Evolutionary conservation across 257 asterid genomes (phyloP).

Genomic region (Orobanche coerulescens): DNA sequence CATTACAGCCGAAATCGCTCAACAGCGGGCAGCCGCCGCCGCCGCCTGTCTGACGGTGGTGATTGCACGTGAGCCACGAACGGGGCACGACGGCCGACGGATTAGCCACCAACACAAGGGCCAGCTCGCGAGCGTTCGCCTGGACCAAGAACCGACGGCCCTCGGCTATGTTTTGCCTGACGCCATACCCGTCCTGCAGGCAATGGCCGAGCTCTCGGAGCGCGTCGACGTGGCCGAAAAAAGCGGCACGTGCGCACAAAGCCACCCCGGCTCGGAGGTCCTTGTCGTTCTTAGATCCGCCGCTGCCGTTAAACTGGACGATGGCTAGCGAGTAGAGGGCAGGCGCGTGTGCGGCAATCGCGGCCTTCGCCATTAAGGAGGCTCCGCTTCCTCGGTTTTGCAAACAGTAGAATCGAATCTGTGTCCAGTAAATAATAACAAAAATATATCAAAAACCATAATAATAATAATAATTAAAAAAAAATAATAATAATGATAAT

Average conservation of each 20-base stretch:
- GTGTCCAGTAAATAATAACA: slow-evolving; percentile 24
- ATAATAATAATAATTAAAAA: background rate
- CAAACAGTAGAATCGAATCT: slow-evolving; percentile 91
- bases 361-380: slow-evolving; percentile 90
- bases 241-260: slow-evolving; percentile 85
- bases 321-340: slow-evolving; percentile 89
- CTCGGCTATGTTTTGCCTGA: slow-evolving; percentile 71
- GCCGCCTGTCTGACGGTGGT: slow-evolving; percentile 40
- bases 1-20: slow-evolving; percentile 89
- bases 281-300: slow-evolving; percentile 81
- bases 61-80: slow-evolving; percentile 54
- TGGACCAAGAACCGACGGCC: slow-evolving; percentile 83
- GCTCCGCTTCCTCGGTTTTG: slow-evolving; percentile 81
- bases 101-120: slow-evolving; percentile 43
- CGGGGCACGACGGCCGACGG: slow-evolving; percentile 50
- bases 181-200: slow-evolving; percentile 97
- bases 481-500: too few relatives aligned
- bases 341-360: slow-evolving; percentile 80
- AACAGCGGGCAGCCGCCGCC: slow-evolving; percentile 51
- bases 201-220: slow-evolving; percentile 97
- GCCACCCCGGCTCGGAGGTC: slow-evolving; percentile 92
- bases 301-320: slow-evolving; percentile 94
- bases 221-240: slow-evolving; percentile 88
- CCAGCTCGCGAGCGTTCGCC: slow-evolving; percentile 98
- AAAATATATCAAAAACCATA: background rate